Evolutionary conservation across 768 basidiomycete genomes (phyloP).

Genomic region (Lactarius trivialis): DNA sequence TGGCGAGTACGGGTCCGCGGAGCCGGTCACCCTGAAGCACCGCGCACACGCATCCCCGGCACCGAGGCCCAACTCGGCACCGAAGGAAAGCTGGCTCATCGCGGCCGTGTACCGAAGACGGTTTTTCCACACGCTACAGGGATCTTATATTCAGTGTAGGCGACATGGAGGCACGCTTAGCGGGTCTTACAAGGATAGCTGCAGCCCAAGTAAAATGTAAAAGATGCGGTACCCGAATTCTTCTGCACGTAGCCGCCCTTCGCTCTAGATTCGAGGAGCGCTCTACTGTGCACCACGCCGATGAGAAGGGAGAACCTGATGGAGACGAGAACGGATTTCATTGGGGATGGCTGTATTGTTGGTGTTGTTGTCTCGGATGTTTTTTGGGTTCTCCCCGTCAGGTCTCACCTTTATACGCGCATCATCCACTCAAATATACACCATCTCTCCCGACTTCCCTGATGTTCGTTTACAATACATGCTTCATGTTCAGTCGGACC

Average conservation of each 20-base stretch:
- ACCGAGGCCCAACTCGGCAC: slow-evolving; percentile 44
- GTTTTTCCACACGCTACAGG: slow-evolving; percentile 44
- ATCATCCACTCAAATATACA: no score
- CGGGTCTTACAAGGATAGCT: slow-evolving; percentile 36
- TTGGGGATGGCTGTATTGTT: background rate
- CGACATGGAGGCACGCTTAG: background rate
- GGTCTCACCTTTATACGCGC: background rate
- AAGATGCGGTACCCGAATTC: slow-evolving; percentile 46
- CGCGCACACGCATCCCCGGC: slow-evolving; percentile 57
- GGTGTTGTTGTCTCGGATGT: background rate
- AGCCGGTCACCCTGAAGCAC: slow-evolving; percentile 40
- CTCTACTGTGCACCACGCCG: background rate
- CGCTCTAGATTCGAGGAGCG: slow-evolving; percentile 22
- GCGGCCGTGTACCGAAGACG: slow-evolving; percentile 50
- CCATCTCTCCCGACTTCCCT: no score
- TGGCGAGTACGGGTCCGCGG: slow-evolving; percentile 34
- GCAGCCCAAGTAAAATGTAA: slow-evolving; percentile 51
- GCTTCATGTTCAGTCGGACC: no score
- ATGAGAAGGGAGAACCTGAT: background rate
- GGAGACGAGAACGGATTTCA: background rate
- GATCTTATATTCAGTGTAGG: background rate
- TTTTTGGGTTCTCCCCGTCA: background rate
- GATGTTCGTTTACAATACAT: no score
- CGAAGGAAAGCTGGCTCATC: slow-evolving; percentile 51
- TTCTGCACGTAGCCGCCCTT: slow-evolving; percentile 49